phyloP scores from a whole-genome alignment of 768 basidiomycete species.

The Candolleomyces aberdarensis region DNA sequence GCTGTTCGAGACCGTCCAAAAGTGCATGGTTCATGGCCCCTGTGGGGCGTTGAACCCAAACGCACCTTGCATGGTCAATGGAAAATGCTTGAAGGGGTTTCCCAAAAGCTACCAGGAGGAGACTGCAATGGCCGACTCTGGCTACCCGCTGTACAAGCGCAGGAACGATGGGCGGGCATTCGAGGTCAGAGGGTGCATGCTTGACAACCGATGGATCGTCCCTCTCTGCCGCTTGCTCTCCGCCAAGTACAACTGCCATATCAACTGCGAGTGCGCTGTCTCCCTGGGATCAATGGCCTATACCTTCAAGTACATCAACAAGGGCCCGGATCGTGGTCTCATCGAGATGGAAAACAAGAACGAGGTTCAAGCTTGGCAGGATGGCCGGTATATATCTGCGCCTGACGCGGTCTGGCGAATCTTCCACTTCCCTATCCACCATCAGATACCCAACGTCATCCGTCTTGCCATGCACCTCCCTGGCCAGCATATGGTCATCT shows the following conservation, averaged over 20 bases:
- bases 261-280: constrained; percentile 43
- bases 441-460: constrained; percentile 34
- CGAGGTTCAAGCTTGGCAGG: constrained; percentile 36
- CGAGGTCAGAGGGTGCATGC: not conserved
- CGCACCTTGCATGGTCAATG: constrained; percentile 40
- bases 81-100: constrained; percentile 39
- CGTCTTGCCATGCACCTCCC: constrained; percentile 41
- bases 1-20: constrained; percentile 36
- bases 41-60: constrained; percentile 33
- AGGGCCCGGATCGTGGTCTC: constrained; percentile 40
- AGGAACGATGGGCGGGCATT: constrained; percentile 30
- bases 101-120: constrained; percentile 33
- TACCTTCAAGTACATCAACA: constrained; percentile 48
- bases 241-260: constrained; percentile 39
- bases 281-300: constrained; percentile 43
- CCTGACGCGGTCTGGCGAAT: constrained; percentile 35
- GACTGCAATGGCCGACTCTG: constrained; percentile 36
- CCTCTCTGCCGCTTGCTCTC: constrained; percentile 35
- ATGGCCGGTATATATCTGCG: constrained; percentile 33
- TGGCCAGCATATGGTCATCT: constrained; percentile 32
- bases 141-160: constrained; percentile 35
- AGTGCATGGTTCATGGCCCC: constrained; percentile 50
- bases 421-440: constrained; percentile 30
- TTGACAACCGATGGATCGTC: constrained; percentile 39
- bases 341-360: constrained; percentile 29